A percentile compares a stretch with the other conserved stretches of the same genome.
phyloP scores from a whole-genome alignment of 164 flowering plant genomes.

The Sedum album region DNA sequence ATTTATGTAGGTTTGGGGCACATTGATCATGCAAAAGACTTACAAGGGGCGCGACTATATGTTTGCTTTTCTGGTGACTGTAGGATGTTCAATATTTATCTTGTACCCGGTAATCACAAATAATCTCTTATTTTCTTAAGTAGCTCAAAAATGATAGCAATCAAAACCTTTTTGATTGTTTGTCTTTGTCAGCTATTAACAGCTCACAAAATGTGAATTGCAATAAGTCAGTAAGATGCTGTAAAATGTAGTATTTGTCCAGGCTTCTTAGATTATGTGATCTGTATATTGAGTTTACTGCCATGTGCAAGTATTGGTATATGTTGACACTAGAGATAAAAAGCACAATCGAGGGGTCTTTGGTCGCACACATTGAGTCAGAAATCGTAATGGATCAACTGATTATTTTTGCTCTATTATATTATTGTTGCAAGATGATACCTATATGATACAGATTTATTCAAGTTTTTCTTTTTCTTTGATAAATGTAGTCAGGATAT shows the following conservation, averaged over 20 bases:
- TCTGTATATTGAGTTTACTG: no score
- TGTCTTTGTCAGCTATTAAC: no score
- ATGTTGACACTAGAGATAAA: no score
- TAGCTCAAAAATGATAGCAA: not conserved
- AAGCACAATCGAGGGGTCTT: no score
- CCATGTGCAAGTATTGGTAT: no score
- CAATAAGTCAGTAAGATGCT: no score
- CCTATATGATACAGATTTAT: not conserved
- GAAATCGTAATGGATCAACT: no score
- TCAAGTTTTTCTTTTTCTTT: slow-evolving; percentile 10
- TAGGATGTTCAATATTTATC: slow-evolving; percentile 86
- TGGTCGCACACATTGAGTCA: no score
- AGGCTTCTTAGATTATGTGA: no score
- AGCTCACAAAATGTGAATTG: no score
- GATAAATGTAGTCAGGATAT: slow-evolving; percentile 44
- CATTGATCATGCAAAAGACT: slow-evolving; percentile 84
- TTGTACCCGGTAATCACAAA: slow-evolving; percentile 65
- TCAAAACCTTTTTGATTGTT: not conserved
- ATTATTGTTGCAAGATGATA: not conserved
- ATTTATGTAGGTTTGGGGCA: slow-evolving; percentile 77
- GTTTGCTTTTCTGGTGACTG: slow-evolving; percentile 69
- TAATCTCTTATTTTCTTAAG: not conserved
- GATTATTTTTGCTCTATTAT: no score
- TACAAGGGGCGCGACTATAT: slow-evolving; percentile 73
- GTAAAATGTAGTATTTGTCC: no score